These are phyloP conservation scores for Anacardium occidentale DNA, from an alignment of 345 rosid species.

Conservation along the genomic window DNA sequence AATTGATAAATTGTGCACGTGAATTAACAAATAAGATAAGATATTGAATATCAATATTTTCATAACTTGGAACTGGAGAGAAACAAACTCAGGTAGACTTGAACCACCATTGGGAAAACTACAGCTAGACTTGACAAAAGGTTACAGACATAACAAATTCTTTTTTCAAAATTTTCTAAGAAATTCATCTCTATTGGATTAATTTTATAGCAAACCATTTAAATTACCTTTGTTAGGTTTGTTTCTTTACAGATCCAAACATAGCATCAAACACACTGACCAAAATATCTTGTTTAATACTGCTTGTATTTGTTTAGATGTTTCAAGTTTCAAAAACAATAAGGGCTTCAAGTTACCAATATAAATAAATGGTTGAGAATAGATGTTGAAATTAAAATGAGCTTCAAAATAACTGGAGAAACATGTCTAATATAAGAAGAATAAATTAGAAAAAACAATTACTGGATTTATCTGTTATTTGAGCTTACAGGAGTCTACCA, in stretches of 20 bases:
- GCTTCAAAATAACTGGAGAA: neutral
- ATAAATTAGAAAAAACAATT: neutral
- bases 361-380: too few species aligned
- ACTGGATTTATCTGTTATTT: neutral
- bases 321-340: neutral
- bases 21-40: neutral
- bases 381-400: neutral
- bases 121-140: neutral
- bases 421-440: neutral
- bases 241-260: too few species aligned
- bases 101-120: neutral
- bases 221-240: too few species aligned
- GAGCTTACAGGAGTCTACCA: slow-evolving; percentile 82
- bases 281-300: neutral
- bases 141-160: too few species aligned
- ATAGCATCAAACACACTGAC: neutral
- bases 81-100: neutral
- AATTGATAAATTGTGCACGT: neutral
- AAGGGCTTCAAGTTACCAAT: neutral
- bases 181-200: too few species aligned
- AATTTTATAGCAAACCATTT: too few species aligned
- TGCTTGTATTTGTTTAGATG: neutral
- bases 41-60: neutral
- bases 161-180: too few species aligned
- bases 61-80: neutral